Conservation (phyloP, 2,329 filamentous ascomycete species). For the Mycogone perniciosa region DNA sequence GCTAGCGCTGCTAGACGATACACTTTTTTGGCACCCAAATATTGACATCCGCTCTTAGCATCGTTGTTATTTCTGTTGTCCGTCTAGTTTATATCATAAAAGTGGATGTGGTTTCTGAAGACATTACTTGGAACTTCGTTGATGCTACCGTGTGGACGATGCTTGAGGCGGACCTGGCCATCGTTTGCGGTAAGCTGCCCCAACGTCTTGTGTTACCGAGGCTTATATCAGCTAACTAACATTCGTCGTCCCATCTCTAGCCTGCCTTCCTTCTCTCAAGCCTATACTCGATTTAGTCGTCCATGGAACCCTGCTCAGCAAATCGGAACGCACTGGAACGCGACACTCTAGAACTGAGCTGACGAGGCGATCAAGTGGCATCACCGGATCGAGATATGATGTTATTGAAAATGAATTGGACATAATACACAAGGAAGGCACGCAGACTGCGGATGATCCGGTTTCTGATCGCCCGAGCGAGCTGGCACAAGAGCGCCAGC, state of each 20-base stretch:
- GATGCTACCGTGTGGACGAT: slow-evolving; percentile 17
- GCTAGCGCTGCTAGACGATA: too few species aligned
- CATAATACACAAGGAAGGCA: too few species aligned
- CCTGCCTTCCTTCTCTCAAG: slow-evolving; percentile 9
- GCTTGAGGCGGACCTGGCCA: slow-evolving; percentile 19
- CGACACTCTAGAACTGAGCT: too few species aligned
- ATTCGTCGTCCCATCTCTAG: neutral
- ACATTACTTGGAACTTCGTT: slow-evolving; percentile 23
- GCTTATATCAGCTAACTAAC: too few species aligned
- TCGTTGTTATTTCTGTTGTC: slow-evolving; percentile 15
- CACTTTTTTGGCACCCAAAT: neutral
- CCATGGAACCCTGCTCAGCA: neutral
- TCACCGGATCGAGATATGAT: too few species aligned
- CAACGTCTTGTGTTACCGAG: neutral
- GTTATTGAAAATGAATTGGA: too few species aligned
- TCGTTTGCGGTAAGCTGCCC: slow-evolving; percentile 18
- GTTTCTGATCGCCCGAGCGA: too few species aligned
- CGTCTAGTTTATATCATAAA: slow-evolving; percentile 13
- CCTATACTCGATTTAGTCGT: slow-evolving; percentile 5
- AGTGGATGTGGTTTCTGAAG: slow-evolving; percentile 13
- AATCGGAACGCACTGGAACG: too few species aligned
- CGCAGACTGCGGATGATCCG: too few species aligned
- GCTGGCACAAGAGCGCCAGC: too few species aligned
- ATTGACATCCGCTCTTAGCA: neutral
- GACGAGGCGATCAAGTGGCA: too few species aligned